phyloP scores from a whole-genome alignment of 805 yeast genomes.

The Metschnikowia anglica region DNA sequence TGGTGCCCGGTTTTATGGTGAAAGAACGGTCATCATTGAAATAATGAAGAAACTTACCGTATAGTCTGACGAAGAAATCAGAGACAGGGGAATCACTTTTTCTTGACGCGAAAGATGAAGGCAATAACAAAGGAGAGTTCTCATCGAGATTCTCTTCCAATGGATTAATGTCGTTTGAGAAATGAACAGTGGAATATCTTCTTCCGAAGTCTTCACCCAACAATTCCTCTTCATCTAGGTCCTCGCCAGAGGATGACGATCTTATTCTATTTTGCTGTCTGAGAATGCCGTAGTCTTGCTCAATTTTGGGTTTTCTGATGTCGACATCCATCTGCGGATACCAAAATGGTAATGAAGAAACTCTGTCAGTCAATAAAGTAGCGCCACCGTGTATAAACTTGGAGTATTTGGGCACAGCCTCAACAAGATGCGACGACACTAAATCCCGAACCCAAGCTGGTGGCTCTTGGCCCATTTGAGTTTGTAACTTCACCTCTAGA shows the following conservation, averaged over 20 bases:
- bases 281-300: conserved; percentile 62
- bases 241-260: conserved; percentile 51
- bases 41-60: conserved; percentile 39
- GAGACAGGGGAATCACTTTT: conserved; percentile 32
- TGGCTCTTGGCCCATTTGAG: conserved; percentile 98
- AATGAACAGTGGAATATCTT: conserved; percentile 38
- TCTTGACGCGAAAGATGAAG: conserved; percentile 32
- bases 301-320: conserved; percentile 79
- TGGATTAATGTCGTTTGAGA: conserved; percentile 46
- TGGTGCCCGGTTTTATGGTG: conserved; percentile 45
- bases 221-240: conserved; percentile 69
- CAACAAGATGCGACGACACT: conserved; percentile 89
- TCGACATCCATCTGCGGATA: conserved; percentile 95
- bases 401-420: conserved; percentile 97
- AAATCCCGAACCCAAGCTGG: conserved; percentile 96
- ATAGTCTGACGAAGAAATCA: conserved; percentile 32
- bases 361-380: conserved; percentile 79
- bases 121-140: conserved; percentile 42
- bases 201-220: conserved; percentile 32
- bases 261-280: conserved; percentile 37
- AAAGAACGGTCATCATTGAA: conserved; percentile 48
- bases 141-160: conserved; percentile 53
- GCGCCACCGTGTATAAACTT: conserved; percentile 98
- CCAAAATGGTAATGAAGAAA: conserved; percentile 93
- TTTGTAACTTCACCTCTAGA: conserved; percentile 93